Base-by-base conservation (phyloP, 495 filamentous ascomycete genomes). In the Hyaloscypha finlandica region DNA sequence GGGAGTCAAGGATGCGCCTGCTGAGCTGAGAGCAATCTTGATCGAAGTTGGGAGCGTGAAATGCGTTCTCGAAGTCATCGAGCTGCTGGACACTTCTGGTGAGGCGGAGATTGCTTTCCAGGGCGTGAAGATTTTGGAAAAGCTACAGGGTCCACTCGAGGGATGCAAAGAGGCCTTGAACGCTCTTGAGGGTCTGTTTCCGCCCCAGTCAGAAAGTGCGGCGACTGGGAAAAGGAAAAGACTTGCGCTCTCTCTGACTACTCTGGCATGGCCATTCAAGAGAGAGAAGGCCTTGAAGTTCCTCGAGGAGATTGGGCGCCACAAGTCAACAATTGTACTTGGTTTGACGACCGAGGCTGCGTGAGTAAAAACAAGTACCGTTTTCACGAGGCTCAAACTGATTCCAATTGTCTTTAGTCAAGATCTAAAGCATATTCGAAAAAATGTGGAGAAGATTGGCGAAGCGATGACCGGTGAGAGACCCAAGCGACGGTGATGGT, bases 1-100 rank as follows among this genome's bases (percentile, higher is more conserved):
- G 48, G 61, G 31, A 20, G 33, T 68, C 14, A 16, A 63, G 20
- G 70, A 74, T 53, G 56, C 53, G 0, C 68, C 74, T 1, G 71
- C 72, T 30, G 74, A 73, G 12, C 65, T 76, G 29, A 59, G 70
- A 30, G 39, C 39, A 25, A 71, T 76, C 20, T 63, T 76, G 9
- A 14, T 76, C 11, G 74, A 74, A 59, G 68, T 59, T 4, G 71
- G 70, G 19, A 65, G 57, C 1, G 19, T 74, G 32, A 76, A 73
- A 29, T 33, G 65, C 0, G 61, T 73, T 11, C 54, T 75, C 11
- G 65, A 75, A 52, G 66, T 61, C 31, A 25, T 75, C 30, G 25
- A 70, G n/a, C 67, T 74, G 31, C 54, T 75, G 8, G 54, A 48
- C 9, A 16, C 42, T 11, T 19, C 42, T 19, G 9, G 42, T 11